Conservation (phyloP, 1,139 yeast species). For the Yamadazyma aaseri region DNA sequence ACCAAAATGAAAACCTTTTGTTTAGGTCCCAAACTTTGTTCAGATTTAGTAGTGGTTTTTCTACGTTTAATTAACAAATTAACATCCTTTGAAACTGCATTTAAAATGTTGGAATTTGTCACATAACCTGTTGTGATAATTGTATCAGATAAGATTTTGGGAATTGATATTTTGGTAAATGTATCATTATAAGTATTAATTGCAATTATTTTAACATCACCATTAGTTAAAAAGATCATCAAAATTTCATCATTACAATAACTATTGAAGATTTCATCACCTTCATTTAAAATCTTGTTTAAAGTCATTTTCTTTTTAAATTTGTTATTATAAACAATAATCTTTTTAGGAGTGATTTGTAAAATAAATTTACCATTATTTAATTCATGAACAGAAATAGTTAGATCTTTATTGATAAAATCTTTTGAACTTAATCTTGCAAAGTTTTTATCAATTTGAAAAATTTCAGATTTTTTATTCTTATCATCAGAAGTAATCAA, state of each 20-base stretch:
- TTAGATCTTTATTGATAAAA: constrained; percentile 62
- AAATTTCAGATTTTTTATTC: constrained; percentile 67
- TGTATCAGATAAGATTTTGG: constrained; percentile 54
- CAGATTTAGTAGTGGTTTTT: constrained; percentile 13
- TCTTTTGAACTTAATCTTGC: constrained; percentile 62
- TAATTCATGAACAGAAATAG: constrained; percentile 66
- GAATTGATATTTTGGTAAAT: constrained; percentile 40
- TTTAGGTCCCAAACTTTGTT: constrained; percentile 28
- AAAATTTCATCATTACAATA: constrained; percentile 50
- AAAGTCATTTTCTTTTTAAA: constrained; percentile 46
- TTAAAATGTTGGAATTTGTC: constrained; percentile 42
- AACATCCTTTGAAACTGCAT: constrained; percentile 43
- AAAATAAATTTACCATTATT: constrained; percentile 61
- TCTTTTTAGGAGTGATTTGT: constrained; percentile 70
- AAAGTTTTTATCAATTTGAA: constrained; percentile 67
- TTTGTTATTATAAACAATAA: constrained; percentile 62
- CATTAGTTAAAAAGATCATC: constrained; percentile 54
- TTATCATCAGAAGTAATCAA: constrained; percentile 72
- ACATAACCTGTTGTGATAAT: constrained; percentile 72
- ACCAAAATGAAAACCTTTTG: constrained; percentile 62
- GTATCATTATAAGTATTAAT: constrained; percentile 41
- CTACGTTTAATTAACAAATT: constrained; percentile 36
- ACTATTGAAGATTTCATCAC: constrained; percentile 53
- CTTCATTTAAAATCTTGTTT: constrained; percentile 31
- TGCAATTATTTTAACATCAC: constrained; percentile 52